Percentiles rank a stretch among this genome's conserved stretches.
Conservation (phyloP, 2,329 filamentous ascomycete species). For the Achaetomium macrosporum region DNA sequence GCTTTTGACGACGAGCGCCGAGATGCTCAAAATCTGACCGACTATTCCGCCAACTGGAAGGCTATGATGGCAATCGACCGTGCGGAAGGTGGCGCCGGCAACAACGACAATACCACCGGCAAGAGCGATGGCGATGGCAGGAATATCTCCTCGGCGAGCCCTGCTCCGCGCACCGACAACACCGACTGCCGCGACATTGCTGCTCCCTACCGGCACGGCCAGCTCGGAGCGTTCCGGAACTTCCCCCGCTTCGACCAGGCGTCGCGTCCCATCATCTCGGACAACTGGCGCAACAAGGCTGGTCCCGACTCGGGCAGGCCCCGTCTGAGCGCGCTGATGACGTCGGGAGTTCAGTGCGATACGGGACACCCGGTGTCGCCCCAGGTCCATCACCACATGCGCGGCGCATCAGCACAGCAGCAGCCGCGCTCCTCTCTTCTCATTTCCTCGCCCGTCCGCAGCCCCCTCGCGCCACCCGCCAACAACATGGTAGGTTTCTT, state of each 20-base stretch:
- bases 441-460: conserved; percentile 1
- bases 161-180: neutral
- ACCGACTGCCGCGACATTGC: neutral
- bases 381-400: too few relatives aligned
- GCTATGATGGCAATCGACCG: neutral
- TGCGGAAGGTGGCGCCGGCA: neutral
- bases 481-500: neutral
- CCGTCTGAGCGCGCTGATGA: neutral
- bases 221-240: neutral
- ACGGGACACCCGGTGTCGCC: neutral
- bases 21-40: neutral
- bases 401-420: too few relatives aligned
- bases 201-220: conserved; percentile 1
- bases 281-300: conserved; percentile 11
- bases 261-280: conserved; percentile 7
- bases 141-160: neutral
- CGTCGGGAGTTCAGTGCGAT: too few relatives aligned
- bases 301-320: neutral
- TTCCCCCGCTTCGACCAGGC: conserved; percentile 10
- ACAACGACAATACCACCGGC: neutral
- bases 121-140: neutral
- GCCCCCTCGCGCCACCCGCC: neutral
- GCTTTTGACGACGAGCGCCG: neutral
- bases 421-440: neutral
- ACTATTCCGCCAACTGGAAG: neutral